Evolutionary conservation across 2,329 filamentous ascomycete species (phyloP).

Genomic region (Penicillium crustosum): DNA sequence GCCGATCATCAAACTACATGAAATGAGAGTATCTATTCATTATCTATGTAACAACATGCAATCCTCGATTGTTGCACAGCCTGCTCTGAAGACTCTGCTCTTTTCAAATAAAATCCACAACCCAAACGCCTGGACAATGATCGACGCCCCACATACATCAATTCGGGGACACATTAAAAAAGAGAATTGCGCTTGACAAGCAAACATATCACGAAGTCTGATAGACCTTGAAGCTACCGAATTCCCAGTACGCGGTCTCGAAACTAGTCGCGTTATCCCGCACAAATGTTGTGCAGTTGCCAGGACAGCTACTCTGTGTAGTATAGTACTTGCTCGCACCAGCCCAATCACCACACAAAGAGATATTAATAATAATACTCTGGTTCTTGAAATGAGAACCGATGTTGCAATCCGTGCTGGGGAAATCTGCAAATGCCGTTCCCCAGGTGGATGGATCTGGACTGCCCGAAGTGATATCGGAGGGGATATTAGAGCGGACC

Average conservation of each 20-base stretch:
- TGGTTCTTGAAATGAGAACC: slow-evolving; percentile 62
- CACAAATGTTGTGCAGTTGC: slow-evolving; percentile 58
- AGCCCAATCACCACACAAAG: slow-evolving; percentile 61
- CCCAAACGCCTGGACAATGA: not conserved
- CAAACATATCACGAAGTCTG: slow-evolving; percentile 27
- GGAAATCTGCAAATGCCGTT: slow-evolving; percentile 64
- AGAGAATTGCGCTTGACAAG: not conserved
- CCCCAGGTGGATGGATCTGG: slow-evolving; percentile 66
- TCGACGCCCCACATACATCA: not conserved
- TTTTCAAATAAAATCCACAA: not conserved
- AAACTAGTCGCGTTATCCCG: slow-evolving; percentile 59
- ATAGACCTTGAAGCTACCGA: slow-evolving; percentile 62
- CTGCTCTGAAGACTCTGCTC: not conserved
- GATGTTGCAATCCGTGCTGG: slow-evolving; percentile 62
- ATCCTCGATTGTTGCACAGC: not conserved
- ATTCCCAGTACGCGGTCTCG: slow-evolving; percentile 64
- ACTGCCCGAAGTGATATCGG: slow-evolving; percentile 51
- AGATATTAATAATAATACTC: slow-evolving; percentile 66
- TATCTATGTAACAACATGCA: not conserved
- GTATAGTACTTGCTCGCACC: slow-evolving; percentile 36
- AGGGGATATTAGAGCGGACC: slow-evolving; percentile 49
- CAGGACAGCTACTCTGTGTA: slow-evolving; percentile 43
- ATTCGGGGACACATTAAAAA: not conserved
- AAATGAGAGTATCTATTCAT: not conserved
- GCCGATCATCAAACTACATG: not conserved